Evolutionary conservation across 495 filamentous ascomycete species (phyloP).

Genomic region (Talaromyces nanjingensis): DNA sequence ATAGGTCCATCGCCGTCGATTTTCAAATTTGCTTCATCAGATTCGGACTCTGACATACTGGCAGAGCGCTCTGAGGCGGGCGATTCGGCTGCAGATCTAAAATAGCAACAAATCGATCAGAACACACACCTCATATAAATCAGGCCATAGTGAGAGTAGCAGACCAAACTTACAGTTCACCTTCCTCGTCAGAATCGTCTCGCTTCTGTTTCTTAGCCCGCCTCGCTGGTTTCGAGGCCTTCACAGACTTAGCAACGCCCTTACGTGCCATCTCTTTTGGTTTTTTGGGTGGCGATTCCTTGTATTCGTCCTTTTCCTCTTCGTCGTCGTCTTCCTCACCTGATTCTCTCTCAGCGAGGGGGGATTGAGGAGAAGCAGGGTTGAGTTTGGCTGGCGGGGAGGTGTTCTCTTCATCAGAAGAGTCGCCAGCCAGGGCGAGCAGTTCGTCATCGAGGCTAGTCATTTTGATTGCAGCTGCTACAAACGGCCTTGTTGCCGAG

Average conservation of each 20-base stretch:
- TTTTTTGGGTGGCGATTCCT: constrained; percentile 19
- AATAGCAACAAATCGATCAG: neutral
- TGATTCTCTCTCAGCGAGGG: neutral
- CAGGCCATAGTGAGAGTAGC: neutral
- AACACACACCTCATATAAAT: neutral
- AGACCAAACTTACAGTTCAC: constrained; percentile 66
- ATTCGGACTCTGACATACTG: constrained; percentile 85
- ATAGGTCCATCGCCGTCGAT: constrained; percentile 53
- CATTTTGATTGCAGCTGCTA: constrained; percentile 19
- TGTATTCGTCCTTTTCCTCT: neutral
- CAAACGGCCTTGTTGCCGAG: neutral
- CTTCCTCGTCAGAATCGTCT: constrained; percentile 68
- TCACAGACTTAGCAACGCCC: constrained; percentile 35
- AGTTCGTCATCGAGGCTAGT: constrained; percentile 79
- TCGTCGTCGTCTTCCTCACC: neutral
- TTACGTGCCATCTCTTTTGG: constrained; percentile 37
- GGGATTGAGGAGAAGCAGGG: constrained; percentile 21
- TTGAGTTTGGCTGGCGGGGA: constrained; percentile 30
- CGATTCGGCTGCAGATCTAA: constrained; percentile 59
- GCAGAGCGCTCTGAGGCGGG: constrained; percentile 72
- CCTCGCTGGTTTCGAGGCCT: constrained; percentile 33
- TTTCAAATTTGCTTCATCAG: constrained; percentile 55
- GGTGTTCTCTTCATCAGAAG: constrained; percentile 46
- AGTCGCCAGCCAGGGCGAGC: constrained; percentile 71
- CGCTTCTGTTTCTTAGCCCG: constrained; percentile 32